Conservation (phyloP, 306 rosid species). For the Cicer bijugum region DNA sequence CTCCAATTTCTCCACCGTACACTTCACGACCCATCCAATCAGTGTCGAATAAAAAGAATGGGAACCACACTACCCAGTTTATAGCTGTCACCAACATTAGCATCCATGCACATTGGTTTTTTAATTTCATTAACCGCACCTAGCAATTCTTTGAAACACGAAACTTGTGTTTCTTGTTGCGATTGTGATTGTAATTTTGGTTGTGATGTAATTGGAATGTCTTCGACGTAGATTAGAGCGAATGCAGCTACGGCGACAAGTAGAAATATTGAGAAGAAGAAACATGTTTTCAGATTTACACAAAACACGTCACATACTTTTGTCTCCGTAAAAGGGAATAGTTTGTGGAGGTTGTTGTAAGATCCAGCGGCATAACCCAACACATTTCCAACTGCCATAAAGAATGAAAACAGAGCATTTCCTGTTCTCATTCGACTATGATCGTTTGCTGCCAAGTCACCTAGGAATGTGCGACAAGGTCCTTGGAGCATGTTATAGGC, state of each 20-base stretch:
- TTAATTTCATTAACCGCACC: too few species aligned
- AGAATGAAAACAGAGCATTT: slow-evolving; percentile 59
- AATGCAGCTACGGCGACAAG: not conserved
- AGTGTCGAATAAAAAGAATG: too few species aligned
- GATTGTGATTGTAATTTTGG: too few species aligned
- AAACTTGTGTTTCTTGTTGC: too few species aligned
- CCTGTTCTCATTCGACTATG: slow-evolving; percentile 46
- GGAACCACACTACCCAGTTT: too few species aligned
- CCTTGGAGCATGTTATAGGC: slow-evolving; percentile 78
- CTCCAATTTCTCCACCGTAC: too few species aligned
- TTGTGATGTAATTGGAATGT: too few species aligned
- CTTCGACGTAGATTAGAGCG: too few species aligned
- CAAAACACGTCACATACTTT: slow-evolving; percentile 65
- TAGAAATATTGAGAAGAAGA: slow-evolving; percentile 58
- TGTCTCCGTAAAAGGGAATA: slow-evolving; percentile 63
- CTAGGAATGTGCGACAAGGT: slow-evolving; percentile 66
- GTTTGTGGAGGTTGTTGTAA: slow-evolving; percentile 34
- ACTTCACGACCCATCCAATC: too few species aligned
- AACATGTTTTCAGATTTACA: slow-evolving; percentile 72
- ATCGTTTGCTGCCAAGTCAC: slow-evolving; percentile 55
- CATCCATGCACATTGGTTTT: too few species aligned
- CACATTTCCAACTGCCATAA: slow-evolving; percentile 75
- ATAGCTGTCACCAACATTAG: too few species aligned
- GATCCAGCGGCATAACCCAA: slow-evolving; percentile 74
- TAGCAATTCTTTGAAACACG: too few species aligned